Evolutionary conservation across 208 protist species (phyloP).

Genomic region (Acanthamoeba castellanii): DNA sequence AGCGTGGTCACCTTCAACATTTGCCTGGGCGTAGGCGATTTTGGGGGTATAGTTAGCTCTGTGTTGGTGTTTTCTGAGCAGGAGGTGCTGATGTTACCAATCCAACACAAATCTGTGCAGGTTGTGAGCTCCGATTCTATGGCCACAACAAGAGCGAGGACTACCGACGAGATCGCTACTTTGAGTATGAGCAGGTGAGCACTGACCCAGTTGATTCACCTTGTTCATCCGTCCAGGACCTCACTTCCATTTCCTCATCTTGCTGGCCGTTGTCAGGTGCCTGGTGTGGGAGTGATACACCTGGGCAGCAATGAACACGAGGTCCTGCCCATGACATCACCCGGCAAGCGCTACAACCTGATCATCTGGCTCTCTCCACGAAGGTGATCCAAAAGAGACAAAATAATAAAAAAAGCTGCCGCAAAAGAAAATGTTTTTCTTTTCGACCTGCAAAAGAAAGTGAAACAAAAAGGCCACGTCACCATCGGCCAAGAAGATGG

Average conservation of each 20-base stretch:
- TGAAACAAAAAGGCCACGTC: too few species aligned
- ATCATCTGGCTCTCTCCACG: conserved; percentile 20
- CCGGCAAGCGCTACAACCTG: not conserved
- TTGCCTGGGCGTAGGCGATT: not conserved
- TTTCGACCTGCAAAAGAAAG: too few species aligned
- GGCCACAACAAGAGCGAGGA: not conserved
- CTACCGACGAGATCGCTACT: not conserved
- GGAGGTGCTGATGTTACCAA: not conserved
- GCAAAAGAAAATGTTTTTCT: too few species aligned
- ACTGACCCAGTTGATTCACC: not conserved
- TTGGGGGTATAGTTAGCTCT: not conserved
- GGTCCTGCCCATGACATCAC: not conserved
- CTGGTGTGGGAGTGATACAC: not conserved
- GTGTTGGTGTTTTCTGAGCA: not conserved
- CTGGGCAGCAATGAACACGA: conserved; percentile 10
- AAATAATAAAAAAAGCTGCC: too few species aligned
- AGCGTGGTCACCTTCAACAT: conserved; percentile 49
- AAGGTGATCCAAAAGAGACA: too few species aligned
- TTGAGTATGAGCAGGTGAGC: not conserved
- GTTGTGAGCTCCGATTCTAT: conserved; percentile 23
- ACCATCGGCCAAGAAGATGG: too few species aligned
- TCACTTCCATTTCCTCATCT: not conserved
- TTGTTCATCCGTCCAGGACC: not conserved
- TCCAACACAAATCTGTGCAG: not conserved
- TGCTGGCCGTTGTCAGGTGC: not conserved